These are phyloP conservation scores for Rosa hybrid DNA, from an alignment of 331 rosid species.

Conservation along the genomic window DNA sequence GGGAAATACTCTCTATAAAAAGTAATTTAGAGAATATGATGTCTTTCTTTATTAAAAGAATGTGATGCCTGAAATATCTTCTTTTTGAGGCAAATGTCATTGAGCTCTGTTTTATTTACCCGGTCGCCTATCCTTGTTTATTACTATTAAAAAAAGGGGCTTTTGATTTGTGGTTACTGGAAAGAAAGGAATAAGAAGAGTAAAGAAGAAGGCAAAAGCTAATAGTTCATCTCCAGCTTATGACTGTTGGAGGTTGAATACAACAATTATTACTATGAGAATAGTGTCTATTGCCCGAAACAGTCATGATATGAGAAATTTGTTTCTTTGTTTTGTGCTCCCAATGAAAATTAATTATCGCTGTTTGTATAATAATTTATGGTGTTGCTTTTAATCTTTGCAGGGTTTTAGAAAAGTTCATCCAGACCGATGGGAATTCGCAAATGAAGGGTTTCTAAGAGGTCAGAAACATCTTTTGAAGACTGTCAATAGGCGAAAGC, in stretches of 20 bases:
- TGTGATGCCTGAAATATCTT: neutral
- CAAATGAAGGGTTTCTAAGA: slow-evolving; percentile 68
- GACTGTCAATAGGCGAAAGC: slow-evolving; percentile 65
- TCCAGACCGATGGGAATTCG: slow-evolving; percentile 79
- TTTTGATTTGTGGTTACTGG: neutral
- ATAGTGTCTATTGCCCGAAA: neutral
- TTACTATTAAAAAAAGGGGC: too few species aligned
- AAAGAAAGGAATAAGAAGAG: neutral
- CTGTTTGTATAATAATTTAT: neutral
- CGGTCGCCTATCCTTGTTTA: neutral
- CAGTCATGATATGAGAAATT: neutral
- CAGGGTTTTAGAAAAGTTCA: slow-evolving; percentile 80
- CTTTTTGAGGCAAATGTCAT: neutral
- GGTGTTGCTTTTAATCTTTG: slow-evolving; percentile 17
- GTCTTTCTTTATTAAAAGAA: neutral
- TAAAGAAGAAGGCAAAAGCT: neutral
- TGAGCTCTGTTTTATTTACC: neutral
- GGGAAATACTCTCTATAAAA: neutral
- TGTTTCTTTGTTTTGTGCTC: neutral
- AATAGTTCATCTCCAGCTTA: neutral
- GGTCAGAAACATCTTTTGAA: slow-evolving; percentile 67
- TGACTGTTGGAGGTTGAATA: slow-evolving; percentile 10
- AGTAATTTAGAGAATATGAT: neutral
- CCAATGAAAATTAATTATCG: neutral
- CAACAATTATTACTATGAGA: neutral